A percentile compares a stretch with the other conserved stretches of the same genome.
Evolutionary conservation across 2,329 filamentous ascomycete species (phyloP).

Genomic region (Colletotrichum cordylinicola): DNA sequence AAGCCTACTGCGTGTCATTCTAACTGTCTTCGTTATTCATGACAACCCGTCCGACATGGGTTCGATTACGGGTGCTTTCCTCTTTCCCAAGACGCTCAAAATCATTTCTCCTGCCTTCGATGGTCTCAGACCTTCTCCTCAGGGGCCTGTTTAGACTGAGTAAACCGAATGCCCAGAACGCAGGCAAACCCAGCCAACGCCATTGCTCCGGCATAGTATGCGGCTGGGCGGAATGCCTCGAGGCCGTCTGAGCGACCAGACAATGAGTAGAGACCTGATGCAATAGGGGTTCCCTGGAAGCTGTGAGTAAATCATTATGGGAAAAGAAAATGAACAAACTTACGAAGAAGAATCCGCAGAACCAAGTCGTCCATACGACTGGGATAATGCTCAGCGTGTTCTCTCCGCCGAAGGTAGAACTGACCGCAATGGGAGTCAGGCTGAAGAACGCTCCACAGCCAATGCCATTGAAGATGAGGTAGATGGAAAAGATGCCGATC

Average conservation of each 20-base stretch:
- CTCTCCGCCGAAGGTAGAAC: constrained; percentile 25
- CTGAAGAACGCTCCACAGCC: constrained; percentile 35
- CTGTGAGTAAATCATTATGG: no score
- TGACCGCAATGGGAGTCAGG: constrained; percentile 28
- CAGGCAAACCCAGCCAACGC: constrained; percentile 22
- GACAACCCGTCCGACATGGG: accelerated
- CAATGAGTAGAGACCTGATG: constrained; percentile 29
- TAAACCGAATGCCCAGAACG: neutral
- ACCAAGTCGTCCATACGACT: constrained; percentile 31
- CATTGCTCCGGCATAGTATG: constrained; percentile 31
- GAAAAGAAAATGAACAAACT: neutral
- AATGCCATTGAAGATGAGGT: constrained; percentile 31
- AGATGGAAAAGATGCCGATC: constrained; percentile 26
- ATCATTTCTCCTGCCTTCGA: accelerated
- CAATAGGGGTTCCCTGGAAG: constrained; percentile 30
- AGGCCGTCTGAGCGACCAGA: constrained; percentile 22
- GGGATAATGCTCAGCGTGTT: constrained; percentile 31
- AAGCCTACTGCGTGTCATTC: neutral
- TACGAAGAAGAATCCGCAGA: constrained; percentile 33
- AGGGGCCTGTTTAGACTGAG: neutral
- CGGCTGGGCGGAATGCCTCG: constrained; percentile 28
- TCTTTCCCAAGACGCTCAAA: accelerated
- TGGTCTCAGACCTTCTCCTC: neutral
- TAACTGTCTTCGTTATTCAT: neutral
- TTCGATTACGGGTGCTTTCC: neutral